Evolutionary conservation across 345 rosid species (phyloP).

Genomic region (Crucihimalaya himalaica): DNA sequence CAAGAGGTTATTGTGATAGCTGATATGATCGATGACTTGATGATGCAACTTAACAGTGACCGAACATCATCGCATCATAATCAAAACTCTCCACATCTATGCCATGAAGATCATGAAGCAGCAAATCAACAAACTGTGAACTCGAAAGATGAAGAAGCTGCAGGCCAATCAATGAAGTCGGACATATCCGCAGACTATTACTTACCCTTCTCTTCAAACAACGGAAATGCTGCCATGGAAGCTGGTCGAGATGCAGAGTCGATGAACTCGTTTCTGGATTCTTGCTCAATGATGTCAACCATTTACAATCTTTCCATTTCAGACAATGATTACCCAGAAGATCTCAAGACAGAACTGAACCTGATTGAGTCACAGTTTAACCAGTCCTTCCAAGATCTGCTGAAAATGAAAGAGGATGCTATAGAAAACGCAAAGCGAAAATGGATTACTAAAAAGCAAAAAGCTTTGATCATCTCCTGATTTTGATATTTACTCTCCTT

Average conservation of each 20-base stretch:
- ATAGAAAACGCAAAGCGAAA: slow-evolving; percentile 58
- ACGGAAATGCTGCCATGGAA: slow-evolving; percentile 33
- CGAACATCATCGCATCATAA: slow-evolving; percentile 43
- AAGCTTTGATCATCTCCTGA: slow-evolving; percentile 31
- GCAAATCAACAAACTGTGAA: slow-evolving; percentile 26
- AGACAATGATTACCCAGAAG: slow-evolving; percentile 46
- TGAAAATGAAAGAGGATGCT: slow-evolving; percentile 69
- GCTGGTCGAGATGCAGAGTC: slow-evolving; percentile 39
- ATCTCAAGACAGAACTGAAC: slow-evolving; percentile 56
- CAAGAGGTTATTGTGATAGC: slow-evolving; percentile 65
- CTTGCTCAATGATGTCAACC: slow-evolving; percentile 50
- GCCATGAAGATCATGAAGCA: slow-evolving; percentile 30
- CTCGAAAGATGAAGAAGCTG: slow-evolving; percentile 33
- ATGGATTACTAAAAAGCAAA: slow-evolving; percentile 61
- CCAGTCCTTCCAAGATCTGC: slow-evolving; percentile 59
- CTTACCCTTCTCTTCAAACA: slow-evolving; percentile 40
- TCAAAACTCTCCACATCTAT: slow-evolving; percentile 24
- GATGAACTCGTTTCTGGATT: slow-evolving; percentile 41
- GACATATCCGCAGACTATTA: slow-evolving; percentile 54
- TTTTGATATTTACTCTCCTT: slow-evolving; percentile 19
- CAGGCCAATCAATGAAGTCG: slow-evolving; percentile 48
- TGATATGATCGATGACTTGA: slow-evolving; percentile 71
- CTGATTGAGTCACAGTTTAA: slow-evolving; percentile 55
- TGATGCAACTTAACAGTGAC: slow-evolving; percentile 51
- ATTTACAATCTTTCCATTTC: slow-evolving; percentile 43